Evolutionary conservation across 305 asterid species (phyloP).

Genomic region (Monarda citriodora): DNA sequence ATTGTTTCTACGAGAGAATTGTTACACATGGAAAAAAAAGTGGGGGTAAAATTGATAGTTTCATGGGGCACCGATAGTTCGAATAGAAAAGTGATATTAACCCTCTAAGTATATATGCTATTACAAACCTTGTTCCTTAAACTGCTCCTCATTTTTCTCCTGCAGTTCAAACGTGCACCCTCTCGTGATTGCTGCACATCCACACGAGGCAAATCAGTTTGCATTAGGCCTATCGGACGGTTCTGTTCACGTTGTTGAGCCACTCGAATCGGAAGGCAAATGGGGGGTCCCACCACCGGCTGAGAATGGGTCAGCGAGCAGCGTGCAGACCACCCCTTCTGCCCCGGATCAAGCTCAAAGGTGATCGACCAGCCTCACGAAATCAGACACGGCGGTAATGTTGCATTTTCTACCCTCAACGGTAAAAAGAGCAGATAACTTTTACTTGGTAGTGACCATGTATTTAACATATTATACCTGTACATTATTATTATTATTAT

Average conservation of each 20-base stretch:
- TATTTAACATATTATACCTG: constrained; percentile 26
- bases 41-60: too few relatives aligned
- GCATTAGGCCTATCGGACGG: constrained; percentile 69
- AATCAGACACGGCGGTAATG: constrained; percentile 19
- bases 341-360: constrained; percentile 45
- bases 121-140: background rate
- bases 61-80: too few relatives aligned
- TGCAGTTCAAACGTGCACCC: constrained; percentile 52
- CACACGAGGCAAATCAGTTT: constrained; percentile 63
- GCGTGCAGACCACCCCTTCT: constrained; percentile 37
- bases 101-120: background rate
- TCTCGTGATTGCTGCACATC: constrained; percentile 67
- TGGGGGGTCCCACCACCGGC: constrained; percentile 62
- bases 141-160: constrained; percentile 1
- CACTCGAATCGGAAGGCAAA: constrained; percentile 57
- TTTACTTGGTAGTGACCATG: constrained; percentile 9
- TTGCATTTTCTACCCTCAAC: constrained; percentile 8
- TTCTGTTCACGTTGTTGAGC: constrained; percentile 62
- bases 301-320: constrained; percentile 49
- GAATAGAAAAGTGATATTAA: too few relatives aligned
- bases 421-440: constrained; percentile 8
- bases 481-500: constrained; percentile 17
- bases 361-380: constrained; percentile 16
- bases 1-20: too few relatives aligned
- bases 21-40: too few relatives aligned